These are phyloP conservation scores for Castanea mollissima DNA, from an alignment of 306 rosid species.

Conservation along the genomic window DNA sequence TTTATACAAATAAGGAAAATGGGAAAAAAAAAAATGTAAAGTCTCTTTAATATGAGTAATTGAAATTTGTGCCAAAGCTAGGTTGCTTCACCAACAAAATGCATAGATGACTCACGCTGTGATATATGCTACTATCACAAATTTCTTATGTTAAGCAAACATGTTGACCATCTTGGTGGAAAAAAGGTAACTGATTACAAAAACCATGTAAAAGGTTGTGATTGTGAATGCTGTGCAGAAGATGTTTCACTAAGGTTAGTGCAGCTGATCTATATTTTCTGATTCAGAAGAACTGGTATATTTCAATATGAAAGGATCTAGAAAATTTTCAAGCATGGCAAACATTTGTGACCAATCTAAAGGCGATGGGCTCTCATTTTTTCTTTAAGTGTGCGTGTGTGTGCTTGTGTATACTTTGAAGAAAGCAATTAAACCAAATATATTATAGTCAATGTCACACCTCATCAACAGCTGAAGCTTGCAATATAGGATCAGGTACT, in stretches of 20 bases:
- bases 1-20: neutral
- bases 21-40: neutral
- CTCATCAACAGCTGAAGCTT: slow-evolving; percentile 96
- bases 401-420: neutral
- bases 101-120: neutral
- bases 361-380: neutral
- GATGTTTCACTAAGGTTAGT: neutral
- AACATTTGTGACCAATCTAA: neutral
- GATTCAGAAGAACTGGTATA: neutral
- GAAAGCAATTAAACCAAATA: neutral
- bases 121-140: neutral
- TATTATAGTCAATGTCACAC: slow-evolving; percentile 36
- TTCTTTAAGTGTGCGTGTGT: too few relatives aligned
- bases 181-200: neutral
- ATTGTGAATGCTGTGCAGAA: neutral
- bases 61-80: neutral
- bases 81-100: neutral
- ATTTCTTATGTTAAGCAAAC: neutral
- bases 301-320: neutral
- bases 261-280: neutral
- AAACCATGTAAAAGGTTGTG: neutral
- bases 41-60: neutral
- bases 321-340: neutral
- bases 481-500: slow-evolving; percentile 84
- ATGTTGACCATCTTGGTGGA: neutral